Evolutionary conservation across 345 rosid species (phyloP).

Genomic region (Melastoma malabathricum): DNA sequence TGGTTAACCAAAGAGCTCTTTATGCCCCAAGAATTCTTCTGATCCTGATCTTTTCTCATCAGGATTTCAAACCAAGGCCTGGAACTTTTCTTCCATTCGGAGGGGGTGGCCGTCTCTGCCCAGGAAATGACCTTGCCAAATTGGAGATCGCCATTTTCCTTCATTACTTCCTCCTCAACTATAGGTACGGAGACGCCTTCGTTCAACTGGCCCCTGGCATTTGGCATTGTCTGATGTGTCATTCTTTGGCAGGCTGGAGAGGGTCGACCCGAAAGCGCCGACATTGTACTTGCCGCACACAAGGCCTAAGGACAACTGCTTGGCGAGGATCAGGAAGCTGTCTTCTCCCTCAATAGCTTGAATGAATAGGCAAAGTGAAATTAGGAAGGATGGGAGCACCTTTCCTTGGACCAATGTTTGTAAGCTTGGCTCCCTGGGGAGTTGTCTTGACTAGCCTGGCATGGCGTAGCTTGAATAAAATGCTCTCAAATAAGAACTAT

Average conservation of each 20-base stretch:
- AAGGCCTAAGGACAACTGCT: conserved; percentile 17
- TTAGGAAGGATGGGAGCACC: too few relatives aligned
- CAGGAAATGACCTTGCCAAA: conserved; percentile 39
- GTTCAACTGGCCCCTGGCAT: not conserved
- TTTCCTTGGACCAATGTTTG: too few relatives aligned
- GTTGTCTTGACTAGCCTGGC: too few relatives aligned
- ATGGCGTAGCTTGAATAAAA: too few relatives aligned
- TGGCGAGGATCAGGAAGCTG: conserved; percentile 10
- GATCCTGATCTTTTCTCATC: too few relatives aligned
- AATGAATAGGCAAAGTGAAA: too few relatives aligned
- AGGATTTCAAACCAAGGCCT: conserved; percentile 20
- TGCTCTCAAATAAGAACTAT: too few relatives aligned
- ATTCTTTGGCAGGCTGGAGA: conserved; percentile 7
- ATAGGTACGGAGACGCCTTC: conserved; percentile 13
- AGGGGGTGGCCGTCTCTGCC: conserved; percentile 34
- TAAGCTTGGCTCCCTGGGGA: too few relatives aligned
- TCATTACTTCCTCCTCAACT: conserved; percentile 37
- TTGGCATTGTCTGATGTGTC: not conserved
- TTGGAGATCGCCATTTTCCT: conserved; percentile 34
- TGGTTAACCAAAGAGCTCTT: too few relatives aligned
- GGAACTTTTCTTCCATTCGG: conserved; percentile 46
- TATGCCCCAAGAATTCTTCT: too few relatives aligned
- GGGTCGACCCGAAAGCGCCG: conserved; percentile 3
- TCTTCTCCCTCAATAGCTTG: too few relatives aligned
- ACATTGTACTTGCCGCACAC: conserved; percentile 5